Evolutionary conservation across 2,329 filamentous ascomycete species (phyloP), one percentile per base, ranked within the genome.

Genomic region (Xylaria sp.): DNA sequence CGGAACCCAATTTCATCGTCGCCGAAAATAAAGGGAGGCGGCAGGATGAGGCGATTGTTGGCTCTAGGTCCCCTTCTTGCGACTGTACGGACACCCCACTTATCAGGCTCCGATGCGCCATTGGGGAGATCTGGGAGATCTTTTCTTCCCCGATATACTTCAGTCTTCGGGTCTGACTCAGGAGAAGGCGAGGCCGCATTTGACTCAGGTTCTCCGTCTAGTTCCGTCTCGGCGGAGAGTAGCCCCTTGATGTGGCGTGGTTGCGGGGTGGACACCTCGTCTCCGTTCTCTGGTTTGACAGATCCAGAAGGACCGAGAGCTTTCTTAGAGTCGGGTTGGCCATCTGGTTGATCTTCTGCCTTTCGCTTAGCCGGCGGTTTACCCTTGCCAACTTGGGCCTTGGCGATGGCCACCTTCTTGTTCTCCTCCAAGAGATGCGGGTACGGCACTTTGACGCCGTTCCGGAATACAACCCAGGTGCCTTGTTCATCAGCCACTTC

Each of bases 1-100:
- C 86, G 83, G 76, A 88, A 89, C 15, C 88, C 88, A 69, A 90
- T 89, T 74, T 89, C 86, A 66, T 84, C 80, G 9, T 85, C 79
- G 46, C 86, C 81, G 65, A 83, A 89, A 61, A 82, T 79, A 70
- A 85, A 86, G 0, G 82, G 71, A 7, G 79, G 80, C 12, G 86
- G 86, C 52, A 88, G 79, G 74, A 89, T 83, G 64, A 89, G 83
- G 31, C 85, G 86, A 73, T 87, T 88, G 74, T 85, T 83, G 31
- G 82, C 76, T 59, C 82, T 81, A 36, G 78, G 78, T 5, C 80
- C 82, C 69, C 79, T 79, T 66, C 81, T 79, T 48, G 79, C 81
- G 59, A 86, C 82, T 12, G 83, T 80, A 36, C 86, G 83, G 56
- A 86, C 83, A 36, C 86, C 87, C 67, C 82, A 82, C 41, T 84